phyloP scores from a whole-genome alignment of 768 basidiomycete genomes.

The Naganishia kalamii region DNA sequence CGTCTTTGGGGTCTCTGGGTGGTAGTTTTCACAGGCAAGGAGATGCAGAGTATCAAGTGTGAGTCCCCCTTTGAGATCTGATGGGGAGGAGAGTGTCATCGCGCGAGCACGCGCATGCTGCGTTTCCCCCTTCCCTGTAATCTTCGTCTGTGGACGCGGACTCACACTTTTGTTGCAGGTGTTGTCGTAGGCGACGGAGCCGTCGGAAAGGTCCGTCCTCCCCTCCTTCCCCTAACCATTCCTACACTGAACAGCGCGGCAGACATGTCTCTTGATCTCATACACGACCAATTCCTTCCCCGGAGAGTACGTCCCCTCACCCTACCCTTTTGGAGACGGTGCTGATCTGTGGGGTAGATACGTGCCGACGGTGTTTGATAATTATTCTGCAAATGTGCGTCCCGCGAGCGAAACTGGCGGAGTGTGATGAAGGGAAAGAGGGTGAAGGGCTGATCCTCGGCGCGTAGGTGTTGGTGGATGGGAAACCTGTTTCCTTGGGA shows the following conservation, averaged over 20 bases:
- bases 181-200: conserved; percentile 99
- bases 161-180: conserved; percentile 52
- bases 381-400: conserved; percentile 60
- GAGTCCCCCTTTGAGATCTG: conserved; percentile 14
- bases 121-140: too few relatives aligned
- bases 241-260: too few relatives aligned
- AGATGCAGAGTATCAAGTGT: conserved; percentile 17
- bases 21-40: background rate
- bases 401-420: background rate
- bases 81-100: background rate
- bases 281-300: conserved; percentile 99
- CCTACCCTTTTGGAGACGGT: background rate
- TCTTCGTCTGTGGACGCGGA: background rate
- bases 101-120: too few relatives aligned
- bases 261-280: conserved; percentile 98
- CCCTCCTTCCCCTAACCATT: too few relatives aligned
- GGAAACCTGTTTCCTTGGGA: conserved; percentile 87
- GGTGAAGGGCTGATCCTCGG: background rate
- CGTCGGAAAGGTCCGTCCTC: conserved; percentile 76
- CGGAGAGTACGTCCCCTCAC: conserved; percentile 49
- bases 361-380: conserved; percentile 76
- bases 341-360: conserved; percentile 25
- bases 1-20: background rate
- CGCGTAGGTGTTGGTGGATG: conserved; percentile 71
- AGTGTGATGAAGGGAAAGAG: background rate